Base-by-base conservation (phyloP, 2,329 filamentous ascomycete genomes). In the Thermothelomyces thermophilus region DNA sequence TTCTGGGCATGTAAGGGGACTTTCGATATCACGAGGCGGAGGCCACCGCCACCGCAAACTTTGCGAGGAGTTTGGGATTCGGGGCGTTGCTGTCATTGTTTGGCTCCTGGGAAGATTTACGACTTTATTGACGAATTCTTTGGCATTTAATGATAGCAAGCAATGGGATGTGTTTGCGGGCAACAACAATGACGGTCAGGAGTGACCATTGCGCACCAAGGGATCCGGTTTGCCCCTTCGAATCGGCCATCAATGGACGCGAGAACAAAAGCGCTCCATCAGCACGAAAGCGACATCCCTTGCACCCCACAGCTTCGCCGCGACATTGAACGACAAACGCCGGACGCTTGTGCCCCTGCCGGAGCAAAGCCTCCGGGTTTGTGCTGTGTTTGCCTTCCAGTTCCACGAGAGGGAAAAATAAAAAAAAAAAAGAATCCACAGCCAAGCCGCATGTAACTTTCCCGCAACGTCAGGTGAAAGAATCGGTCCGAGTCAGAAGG, bases 1-100 rank as follows among this genome's bases (percentile, higher is more conserved):
- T 53, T 46, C 24, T 49, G 19, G 51, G 42, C 22, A 46, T 49
- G 41, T 53, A 19, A 46, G 42, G 9, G 8, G 2, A 31, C 13
- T 10, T 9, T 31, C 30, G 14, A 33, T 14, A 33, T 33, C 30
- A 33, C 30, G 30, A 33, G 9, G 14, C 30, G 5, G 24, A 26
- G 24, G 5, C 24, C 9, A 26, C 9, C 24, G 9, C 24, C 9
- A 26, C 24, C 9, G 24, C 5, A 26, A 26, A 26, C 24, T 5
- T 9, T 9, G n/a, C 5, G 33, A 17, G 33, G 33, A 17, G 33
- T 35, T 35, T 35, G n/a, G n/a, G 13, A 5, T 26, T 26, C n/a
- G n/a, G n/a, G n/a, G n/a, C n/a, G n/a, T n/a, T n/a, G n/a, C n/a
- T n/a, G n/a, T n/a, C n/a, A n/a, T n/a, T n/a, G n/a, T n/a, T n/a